phyloP scores from a whole-genome alignment of 805 yeast species.

The Candida ponderosae region DNA sequence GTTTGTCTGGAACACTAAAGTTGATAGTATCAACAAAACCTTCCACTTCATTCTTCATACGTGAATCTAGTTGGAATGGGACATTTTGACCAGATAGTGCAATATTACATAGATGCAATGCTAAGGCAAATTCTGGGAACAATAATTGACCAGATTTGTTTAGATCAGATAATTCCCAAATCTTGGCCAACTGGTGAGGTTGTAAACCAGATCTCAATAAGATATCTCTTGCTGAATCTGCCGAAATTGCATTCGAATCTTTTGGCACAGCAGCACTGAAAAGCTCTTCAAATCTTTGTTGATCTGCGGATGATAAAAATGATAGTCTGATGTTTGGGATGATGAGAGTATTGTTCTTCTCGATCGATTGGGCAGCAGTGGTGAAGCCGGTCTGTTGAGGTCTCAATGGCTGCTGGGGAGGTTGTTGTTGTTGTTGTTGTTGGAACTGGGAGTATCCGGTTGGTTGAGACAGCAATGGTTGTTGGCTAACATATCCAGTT shows the following conservation, averaged over 20 bases:
- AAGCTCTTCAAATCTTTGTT: slow-evolving; percentile 75
- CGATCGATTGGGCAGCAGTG: slow-evolving; percentile 19
- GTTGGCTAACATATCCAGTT: slow-evolving; percentile 16
- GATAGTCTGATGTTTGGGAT: slow-evolving; percentile 75
- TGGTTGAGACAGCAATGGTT: slow-evolving; percentile 16
- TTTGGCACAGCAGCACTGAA: slow-evolving; percentile 70
- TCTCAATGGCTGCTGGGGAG: slow-evolving; percentile 16
- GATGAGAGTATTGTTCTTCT: slow-evolving; percentile 50
- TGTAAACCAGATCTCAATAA: slow-evolving; percentile 71
- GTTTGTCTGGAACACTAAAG: slow-evolving; percentile 60
- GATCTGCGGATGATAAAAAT: slow-evolving; percentile 80
- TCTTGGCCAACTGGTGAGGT: slow-evolving; percentile 70
- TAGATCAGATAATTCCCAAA: slow-evolving; percentile 88
- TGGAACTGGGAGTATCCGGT: slow-evolving; percentile 27
- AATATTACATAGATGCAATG: slow-evolving; percentile 78
- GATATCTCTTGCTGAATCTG: slow-evolving; percentile 70
- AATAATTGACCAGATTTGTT: slow-evolving; percentile 75
- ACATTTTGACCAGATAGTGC: slow-evolving; percentile 72
- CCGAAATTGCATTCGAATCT: slow-evolving; percentile 45
- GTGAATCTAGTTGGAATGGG: slow-evolving; percentile 66
- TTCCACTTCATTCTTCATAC: slow-evolving; percentile 73
- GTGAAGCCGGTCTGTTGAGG: slow-evolving; percentile 34
- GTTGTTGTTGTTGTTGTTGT: slow-evolving; percentile 21
- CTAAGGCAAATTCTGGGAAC: slow-evolving; percentile 91
- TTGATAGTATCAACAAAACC: slow-evolving; percentile 87